Conservation (phyloP, 495 filamentous ascomycete genomes). For the Acidomyces sp. region DNA sequence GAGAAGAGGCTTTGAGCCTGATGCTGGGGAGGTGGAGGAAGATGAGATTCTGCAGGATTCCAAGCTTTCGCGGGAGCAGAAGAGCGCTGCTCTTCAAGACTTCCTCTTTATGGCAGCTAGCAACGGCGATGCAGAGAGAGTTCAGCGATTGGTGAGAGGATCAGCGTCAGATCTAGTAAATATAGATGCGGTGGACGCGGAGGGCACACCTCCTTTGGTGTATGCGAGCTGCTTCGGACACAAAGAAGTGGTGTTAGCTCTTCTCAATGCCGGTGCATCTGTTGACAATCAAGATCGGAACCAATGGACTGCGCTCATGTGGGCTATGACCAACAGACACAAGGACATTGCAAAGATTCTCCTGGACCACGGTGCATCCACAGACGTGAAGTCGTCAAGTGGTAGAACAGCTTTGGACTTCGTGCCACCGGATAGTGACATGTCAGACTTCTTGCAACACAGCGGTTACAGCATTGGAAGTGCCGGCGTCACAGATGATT, state of each 20-base stretch:
- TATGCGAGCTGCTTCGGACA: slow-evolving; percentile 99
- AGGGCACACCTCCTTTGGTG: slow-evolving; percentile 87
- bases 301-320: slow-evolving; percentile 97
- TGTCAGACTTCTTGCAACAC: slow-evolving; percentile 85
- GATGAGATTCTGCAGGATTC: slow-evolving; percentile 62
- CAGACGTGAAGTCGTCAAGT: slow-evolving; percentile 83
- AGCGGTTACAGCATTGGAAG: slow-evolving; percentile 85
- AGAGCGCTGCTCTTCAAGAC: slow-evolving; percentile 68
- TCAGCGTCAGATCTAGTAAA: slow-evolving; percentile 66
- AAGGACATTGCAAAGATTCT: slow-evolving; percentile 87
- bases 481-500: slow-evolving; percentile 81
- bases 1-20: slow-evolving; percentile 54
- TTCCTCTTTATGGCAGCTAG: slow-evolving; percentile 90
- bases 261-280: slow-evolving; percentile 77
- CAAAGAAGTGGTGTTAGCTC: slow-evolving; percentile 70
- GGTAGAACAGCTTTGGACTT: slow-evolving; percentile 97
- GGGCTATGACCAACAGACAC: slow-evolving; percentile 98
- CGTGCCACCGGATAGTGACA: slow-evolving; percentile 84
- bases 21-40: slow-evolving; percentile 51
- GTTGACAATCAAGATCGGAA: slow-evolving; percentile 91
- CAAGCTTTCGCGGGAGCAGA: slow-evolving; percentile 61
- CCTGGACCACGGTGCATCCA: slow-evolving; percentile 86
- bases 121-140: slow-evolving; percentile 80
- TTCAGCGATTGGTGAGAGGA: slow-evolving; percentile 62
- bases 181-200: slow-evolving; percentile 82